phyloP scores from a whole-genome alignment of 2,329 filamentous ascomycete genomes.

The Pseudocercospora vitis region DNA sequence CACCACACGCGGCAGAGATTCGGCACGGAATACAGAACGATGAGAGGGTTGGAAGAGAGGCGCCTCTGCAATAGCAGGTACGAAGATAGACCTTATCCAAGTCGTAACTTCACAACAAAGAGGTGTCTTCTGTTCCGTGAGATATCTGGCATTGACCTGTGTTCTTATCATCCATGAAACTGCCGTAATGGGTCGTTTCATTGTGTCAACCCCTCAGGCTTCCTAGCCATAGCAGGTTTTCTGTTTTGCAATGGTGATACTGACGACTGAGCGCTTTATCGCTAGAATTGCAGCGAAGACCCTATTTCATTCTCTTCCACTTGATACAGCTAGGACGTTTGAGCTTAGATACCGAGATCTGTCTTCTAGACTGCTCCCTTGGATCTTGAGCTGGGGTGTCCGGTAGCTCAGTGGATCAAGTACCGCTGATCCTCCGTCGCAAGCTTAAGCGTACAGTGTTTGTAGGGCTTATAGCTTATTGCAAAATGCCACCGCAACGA shows the following conservation, averaged over 20 bases:
- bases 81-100: too few relatives aligned
- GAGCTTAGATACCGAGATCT: conserved; percentile 32
- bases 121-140: too few relatives aligned
- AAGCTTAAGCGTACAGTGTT: conserved; percentile 2
- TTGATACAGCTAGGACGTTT: conserved; percentile 40
- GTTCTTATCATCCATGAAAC: too few relatives aligned
- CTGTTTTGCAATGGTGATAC: conserved; percentile 31
- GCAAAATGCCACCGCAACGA: conserved; percentile 44
- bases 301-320: conserved; percentile 34
- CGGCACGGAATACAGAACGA: neutral
- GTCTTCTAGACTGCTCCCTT: conserved; percentile 36
- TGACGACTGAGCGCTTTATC: conserved; percentile 36
- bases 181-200: neutral
- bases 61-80: too few relatives aligned
- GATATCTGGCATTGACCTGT: too few relatives aligned
- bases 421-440: conserved; percentile 30
- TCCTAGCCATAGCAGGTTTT: conserved; percentile 13
- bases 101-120: too few relatives aligned
- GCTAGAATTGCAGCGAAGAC: conserved; percentile 34
- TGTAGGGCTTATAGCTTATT: conserved; percentile 39
- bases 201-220: conserved; percentile 1
- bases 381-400: conserved; percentile 43
- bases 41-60: neutral
- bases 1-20: neutral
- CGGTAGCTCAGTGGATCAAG: conserved; percentile 42